These are phyloP conservation scores for Gillenia trifoliata DNA, from an alignment of 306 rosid species.

Conservation along the genomic window DNA sequence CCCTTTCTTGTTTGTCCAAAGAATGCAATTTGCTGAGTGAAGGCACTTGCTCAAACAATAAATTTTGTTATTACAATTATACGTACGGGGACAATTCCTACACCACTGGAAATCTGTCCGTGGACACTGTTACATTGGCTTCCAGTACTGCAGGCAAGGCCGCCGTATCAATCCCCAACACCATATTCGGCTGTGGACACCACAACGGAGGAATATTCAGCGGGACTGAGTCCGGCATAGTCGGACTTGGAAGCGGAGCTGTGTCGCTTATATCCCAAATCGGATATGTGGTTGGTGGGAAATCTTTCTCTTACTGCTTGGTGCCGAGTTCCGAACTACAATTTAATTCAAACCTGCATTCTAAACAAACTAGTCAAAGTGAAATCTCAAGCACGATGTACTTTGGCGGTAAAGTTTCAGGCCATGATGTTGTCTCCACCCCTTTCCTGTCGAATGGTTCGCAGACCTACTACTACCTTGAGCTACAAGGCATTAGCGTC, in stretches of 20 bases:
- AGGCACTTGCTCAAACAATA: background rate
- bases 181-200: background rate
- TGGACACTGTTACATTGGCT: background rate
- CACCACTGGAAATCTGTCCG: background rate
- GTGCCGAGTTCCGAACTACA: background rate
- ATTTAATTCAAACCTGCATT: background rate
- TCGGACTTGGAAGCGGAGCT: conserved; percentile 5
- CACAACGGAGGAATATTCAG: background rate
- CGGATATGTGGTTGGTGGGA: background rate
- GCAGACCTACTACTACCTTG: conserved; percentile 9
- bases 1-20: background rate
- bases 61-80: background rate
- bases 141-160: background rate
- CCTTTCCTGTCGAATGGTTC: conserved; percentile 4
- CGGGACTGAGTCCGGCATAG: conserved; percentile 1
- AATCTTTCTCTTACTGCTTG: conserved; percentile 18
- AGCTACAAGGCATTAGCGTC: conserved; percentile 8
- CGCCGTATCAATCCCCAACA: background rate
- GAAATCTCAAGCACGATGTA: conserved; percentile 7
- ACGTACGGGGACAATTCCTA: background rate
- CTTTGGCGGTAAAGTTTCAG: conserved; percentile 2
- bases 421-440: background rate
- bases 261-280: conserved; percentile 8
- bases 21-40: background rate
- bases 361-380: background rate